A percentile compares a stretch with the other conserved stretches of the same genome.
phyloP scores from a whole-genome alignment of 2,329 filamentous ascomycete genomes.

The Cercospora sp. region DNA sequence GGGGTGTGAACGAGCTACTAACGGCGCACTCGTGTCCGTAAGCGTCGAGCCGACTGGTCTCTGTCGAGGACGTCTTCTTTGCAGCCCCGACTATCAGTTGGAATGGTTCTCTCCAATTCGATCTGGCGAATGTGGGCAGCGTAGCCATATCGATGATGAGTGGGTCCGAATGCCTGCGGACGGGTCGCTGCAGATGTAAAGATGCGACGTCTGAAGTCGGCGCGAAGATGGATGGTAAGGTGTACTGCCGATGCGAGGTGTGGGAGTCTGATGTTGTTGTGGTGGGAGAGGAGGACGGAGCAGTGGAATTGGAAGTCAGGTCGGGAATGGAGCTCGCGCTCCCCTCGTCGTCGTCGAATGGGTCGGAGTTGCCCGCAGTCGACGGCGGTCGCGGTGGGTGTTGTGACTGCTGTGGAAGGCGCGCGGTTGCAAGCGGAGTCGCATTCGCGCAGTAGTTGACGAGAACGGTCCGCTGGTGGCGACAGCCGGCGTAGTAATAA shows the following conservation, averaged over 20 bases:
- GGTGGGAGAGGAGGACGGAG: constrained; percentile 4
- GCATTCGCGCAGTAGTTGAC: constrained; percentile 30
- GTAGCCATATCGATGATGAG: constrained; percentile 23
- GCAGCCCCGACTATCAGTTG: constrained; percentile 17
- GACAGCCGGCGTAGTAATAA: constrained; percentile 35
- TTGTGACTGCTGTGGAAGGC: not conserved
- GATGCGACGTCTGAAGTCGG: constrained; percentile 20
- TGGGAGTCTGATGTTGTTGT: constrained; percentile 8
- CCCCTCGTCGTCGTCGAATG: constrained; percentile 8
- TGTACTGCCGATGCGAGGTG: constrained; percentile 15
- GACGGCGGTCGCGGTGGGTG: not conserved
- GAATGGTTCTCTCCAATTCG: constrained; percentile 13
- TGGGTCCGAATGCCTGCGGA: constrained; percentile 13
- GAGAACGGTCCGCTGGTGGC: constrained; percentile 35
- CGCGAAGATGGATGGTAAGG: constrained; percentile 25
- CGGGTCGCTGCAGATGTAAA: constrained; percentile 14
- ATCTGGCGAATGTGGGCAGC: constrained; percentile 14
- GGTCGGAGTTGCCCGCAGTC: constrained; percentile 10
- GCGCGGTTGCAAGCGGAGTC: constrained; percentile 1
- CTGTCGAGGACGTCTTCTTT: constrained; percentile 1
- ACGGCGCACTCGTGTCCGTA: constrained; percentile 4
- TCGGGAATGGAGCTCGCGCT: constrained; percentile 6
- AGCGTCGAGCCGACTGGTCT: not conserved
- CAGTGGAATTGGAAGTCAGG: not conserved
- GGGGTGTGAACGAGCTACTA: not conserved